Percentiles rank a stretch among this genome's conserved stretches.
Conservation (phyloP, 2,329 filamentous ascomycete species). For the Whalleya microplaca region DNA sequence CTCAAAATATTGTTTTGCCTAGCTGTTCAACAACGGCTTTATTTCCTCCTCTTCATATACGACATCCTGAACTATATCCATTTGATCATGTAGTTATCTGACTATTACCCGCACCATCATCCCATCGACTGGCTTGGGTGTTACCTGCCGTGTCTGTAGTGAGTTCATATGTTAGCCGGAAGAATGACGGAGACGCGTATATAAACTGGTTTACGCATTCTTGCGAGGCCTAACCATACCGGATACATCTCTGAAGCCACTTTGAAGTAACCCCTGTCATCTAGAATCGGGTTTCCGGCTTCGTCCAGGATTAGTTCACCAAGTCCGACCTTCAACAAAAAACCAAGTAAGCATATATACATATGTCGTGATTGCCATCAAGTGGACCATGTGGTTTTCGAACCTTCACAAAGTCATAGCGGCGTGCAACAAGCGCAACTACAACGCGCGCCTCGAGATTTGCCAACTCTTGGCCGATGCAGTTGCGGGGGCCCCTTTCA, state of each 20-base stretch:
- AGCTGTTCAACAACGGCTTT: no score
- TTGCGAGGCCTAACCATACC: neutral
- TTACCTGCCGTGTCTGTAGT: slow-evolving; percentile 13
- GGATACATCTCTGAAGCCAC: slow-evolving; percentile 5
- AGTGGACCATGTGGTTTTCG: no score
- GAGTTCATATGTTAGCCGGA: neutral
- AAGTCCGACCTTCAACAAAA: slow-evolving; percentile 15
- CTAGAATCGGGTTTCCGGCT: neutral
- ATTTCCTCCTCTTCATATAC: no score
- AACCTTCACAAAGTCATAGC: slow-evolving; percentile 38
- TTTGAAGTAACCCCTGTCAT: slow-evolving; percentile 2
- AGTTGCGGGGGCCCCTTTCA: slow-evolving; percentile 55
- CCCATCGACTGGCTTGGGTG: slow-evolving; percentile 17
- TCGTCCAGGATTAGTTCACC: slow-evolving; percentile 28
- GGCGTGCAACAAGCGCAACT: slow-evolving; percentile 30
- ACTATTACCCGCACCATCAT: slow-evolving; percentile 25
- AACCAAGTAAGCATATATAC: no score
- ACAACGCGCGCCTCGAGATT: slow-evolving; percentile 40
- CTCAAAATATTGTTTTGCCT: no score
- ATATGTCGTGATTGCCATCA: no score
- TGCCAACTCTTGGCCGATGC: slow-evolving; percentile 59
- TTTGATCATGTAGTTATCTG: no score
- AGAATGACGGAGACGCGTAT: no score
- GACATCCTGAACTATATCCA: no score
- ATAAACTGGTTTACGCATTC: neutral